Evolutionary conservation across 345 rosid species (phyloP).

Genomic region (Syzygium grande): DNA sequence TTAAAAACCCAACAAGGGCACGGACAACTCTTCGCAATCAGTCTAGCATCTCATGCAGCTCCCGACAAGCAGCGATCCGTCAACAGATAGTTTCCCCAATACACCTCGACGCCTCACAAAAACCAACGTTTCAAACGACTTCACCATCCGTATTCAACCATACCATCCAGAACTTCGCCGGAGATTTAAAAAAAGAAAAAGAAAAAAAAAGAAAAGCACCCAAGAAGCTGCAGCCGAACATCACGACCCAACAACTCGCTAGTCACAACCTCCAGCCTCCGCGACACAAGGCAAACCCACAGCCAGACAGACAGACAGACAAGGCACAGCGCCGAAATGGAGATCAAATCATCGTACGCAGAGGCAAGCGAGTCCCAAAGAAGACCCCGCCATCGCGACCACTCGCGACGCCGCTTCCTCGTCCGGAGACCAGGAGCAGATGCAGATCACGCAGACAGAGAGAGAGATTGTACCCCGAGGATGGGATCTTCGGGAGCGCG

Average conservation of each 20-base stretch:
- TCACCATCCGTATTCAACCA: background rate
- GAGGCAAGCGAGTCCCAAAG: background rate
- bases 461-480: constrained; percentile 44
- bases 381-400: background rate
- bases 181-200: background rate
- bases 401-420: background rate
- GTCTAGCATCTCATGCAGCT: background rate
- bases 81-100: background rate
- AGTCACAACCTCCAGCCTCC: background rate
- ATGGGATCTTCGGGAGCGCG: constrained; percentile 91
- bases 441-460: background rate
- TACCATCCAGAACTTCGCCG: background rate
- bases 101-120: background rate
- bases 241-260: background rate
- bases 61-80: background rate
- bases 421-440: background rate
- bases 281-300: background rate
- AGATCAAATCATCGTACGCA: background rate
- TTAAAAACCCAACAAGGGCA: background rate
- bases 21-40: background rate
- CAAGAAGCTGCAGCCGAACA: background rate
- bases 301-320: background rate
- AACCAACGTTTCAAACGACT: background rate
- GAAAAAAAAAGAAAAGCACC: too few relatives aligned
- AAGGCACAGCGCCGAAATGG: background rate